Evolutionary conservation across 192 early-diverging fungal species (phyloP).

Genomic region (Coemansia sp.): DNA sequence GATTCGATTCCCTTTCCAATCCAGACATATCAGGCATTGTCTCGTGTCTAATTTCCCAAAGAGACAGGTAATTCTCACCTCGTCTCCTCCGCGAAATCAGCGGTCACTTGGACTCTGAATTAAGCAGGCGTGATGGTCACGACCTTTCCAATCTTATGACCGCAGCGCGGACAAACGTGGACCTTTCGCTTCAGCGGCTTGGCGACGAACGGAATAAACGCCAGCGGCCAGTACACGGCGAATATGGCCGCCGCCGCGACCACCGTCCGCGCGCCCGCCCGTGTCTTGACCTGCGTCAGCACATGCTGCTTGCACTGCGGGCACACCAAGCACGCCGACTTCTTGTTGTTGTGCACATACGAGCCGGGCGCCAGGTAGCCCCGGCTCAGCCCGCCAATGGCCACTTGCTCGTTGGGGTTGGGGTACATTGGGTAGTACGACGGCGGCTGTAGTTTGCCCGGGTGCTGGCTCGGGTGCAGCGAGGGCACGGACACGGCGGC

Average conservation of each 20-base stretch:
- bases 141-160: conserved; percentile 36
- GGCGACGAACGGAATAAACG: conserved; percentile 35
- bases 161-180: conserved; percentile 35
- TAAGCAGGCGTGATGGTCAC: conserved; percentile 27
- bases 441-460: background rate
- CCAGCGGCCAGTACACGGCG: conserved; percentile 42
- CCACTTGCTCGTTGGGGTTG: conserved; percentile 10
- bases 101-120: background rate
- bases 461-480: background rate
- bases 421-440: conserved; percentile 3
- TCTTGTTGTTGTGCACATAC: conserved; percentile 33
- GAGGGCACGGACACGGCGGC: background rate
- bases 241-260: conserved; percentile 40
- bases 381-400: conserved; percentile 16
- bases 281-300: conserved; percentile 32
- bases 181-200: conserved; percentile 37
- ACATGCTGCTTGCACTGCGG: conserved; percentile 30
- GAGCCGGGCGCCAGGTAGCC: conserved; percentile 20
- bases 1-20: too few species aligned
- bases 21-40: too few species aligned
- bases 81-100: background rate
- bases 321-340: conserved; percentile 26
- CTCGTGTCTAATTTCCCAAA: too few species aligned
- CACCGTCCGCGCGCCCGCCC: conserved; percentile 25
- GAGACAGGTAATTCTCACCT: too few species aligned